Conservation (phyloP, 2,329 filamentous ascomycete genomes). For the Magnaporthiopsis incrustans region DNA sequence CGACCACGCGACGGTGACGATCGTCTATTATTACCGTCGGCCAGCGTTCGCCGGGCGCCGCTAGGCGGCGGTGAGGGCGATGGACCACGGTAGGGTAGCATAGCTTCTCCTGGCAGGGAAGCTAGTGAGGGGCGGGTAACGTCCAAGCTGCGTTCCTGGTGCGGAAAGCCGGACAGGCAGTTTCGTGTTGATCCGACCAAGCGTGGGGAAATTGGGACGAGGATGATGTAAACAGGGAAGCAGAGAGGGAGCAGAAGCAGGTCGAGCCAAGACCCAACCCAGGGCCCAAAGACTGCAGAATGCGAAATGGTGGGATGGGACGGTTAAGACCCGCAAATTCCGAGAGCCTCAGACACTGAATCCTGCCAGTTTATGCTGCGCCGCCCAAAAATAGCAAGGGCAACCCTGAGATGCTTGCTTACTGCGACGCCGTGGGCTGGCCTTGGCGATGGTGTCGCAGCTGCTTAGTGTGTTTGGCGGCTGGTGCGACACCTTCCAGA, state of each 20-base stretch:
- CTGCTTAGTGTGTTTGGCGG: no score
- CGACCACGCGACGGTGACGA: not conserved
- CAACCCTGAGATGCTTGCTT: not conserved
- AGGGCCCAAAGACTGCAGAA: not conserved
- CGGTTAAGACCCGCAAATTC: not conserved
- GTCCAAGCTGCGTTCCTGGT: not conserved
- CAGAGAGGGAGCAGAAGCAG: not conserved
- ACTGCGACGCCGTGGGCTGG: not conserved
- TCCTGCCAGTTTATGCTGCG: not conserved
- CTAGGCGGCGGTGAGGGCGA: conserved; percentile 6
- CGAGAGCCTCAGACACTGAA: not conserved
- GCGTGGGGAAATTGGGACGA: not conserved
- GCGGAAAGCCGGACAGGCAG: not conserved
- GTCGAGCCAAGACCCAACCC: not conserved
- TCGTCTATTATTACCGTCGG: not conserved
- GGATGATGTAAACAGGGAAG: not conserved
- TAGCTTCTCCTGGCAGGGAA: not conserved
- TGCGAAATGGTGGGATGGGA: not conserved
- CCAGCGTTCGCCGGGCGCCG: not conserved
- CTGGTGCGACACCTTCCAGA: not conserved
- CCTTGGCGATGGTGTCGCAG: not conserved
- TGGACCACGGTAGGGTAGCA: not conserved
- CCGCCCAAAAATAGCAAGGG: not conserved
- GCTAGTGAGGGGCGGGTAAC: not conserved
- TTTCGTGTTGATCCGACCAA: not conserved